A percentile compares a stretch with the other conserved stretches of the same genome.
These are phyloP conservation scores for Chaetothyriales sp. DNA, from an alignment of 2,329 filamentous ascomycete genomes.

Conservation along the genomic window DNA sequence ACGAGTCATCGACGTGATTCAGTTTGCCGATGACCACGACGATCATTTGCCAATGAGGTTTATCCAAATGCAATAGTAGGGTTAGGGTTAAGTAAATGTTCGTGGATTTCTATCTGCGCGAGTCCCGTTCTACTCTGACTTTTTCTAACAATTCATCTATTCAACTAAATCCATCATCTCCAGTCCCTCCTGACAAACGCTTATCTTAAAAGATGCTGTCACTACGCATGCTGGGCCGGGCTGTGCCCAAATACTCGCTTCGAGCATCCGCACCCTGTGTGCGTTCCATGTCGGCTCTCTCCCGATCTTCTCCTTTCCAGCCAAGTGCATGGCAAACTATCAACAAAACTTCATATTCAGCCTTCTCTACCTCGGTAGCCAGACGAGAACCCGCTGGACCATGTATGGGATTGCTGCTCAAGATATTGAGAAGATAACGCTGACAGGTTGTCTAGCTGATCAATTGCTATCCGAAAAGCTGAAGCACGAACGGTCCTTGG, in stretches of 20 bases:
- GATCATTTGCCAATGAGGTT: no score
- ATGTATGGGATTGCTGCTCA: slow-evolving; percentile 23
- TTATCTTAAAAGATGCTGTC: slow-evolving; percentile 48
- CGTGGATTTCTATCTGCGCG: not conserved
- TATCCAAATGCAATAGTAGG: no score
- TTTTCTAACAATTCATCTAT: not conserved
- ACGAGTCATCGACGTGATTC: no score
- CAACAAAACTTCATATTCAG: slow-evolving; percentile 27
- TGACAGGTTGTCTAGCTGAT: slow-evolving; percentile 37
- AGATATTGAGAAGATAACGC: not conserved
- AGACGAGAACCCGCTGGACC: slow-evolving; percentile 32
- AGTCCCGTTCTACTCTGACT: not conserved
- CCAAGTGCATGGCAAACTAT: slow-evolving; percentile 33
- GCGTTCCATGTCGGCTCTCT: slow-evolving; percentile 35
- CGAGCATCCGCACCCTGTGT: slow-evolving; percentile 41
- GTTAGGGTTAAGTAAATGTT: no score
- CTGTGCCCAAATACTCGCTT: slow-evolving; percentile 48
- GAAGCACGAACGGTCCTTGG: slow-evolving; percentile 65
- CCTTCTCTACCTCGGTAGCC: slow-evolving; percentile 32
- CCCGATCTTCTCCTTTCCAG: slow-evolving; percentile 36
- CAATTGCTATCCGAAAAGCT: slow-evolving; percentile 77
- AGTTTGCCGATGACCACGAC: no score
- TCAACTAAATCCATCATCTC: not conserved
- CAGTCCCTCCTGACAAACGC: not conserved
- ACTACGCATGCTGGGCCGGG: slow-evolving; percentile 49